Evolutionary conservation across 148 eudicot genomes (phyloP), one percentile per base, ranked within the genome.

Genomic region (Bassia scoparia): DNA sequence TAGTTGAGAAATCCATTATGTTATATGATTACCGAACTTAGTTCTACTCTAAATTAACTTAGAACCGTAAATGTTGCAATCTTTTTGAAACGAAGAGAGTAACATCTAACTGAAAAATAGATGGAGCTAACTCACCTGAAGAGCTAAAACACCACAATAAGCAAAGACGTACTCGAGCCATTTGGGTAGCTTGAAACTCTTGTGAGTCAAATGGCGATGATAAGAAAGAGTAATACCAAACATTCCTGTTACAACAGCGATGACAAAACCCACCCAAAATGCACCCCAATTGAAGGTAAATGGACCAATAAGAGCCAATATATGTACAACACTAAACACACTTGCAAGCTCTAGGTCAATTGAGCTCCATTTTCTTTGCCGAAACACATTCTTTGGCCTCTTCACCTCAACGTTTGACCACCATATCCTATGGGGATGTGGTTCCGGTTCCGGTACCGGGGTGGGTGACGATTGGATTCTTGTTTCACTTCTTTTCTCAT

Each of bases 81-180:
- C n/a, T n/a, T n/a, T n/a, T n/a, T n/a, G n/a, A n/a, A n/a, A n/a
- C n/a, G n/a, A n/a, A n/a, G n/a, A n/a, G n/a, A n/a, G n/a, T n/a
- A n/a, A n/a, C n/a, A n/a, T n/a, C n/a, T n/a, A n/a, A n/a, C 15
- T 13, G 15, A 48, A 48, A 23, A 5, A 26, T 4, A 2, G n/a
- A n/a, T n/a, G n/a, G 7, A 37, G 4, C 3, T 3, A 38, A 62
- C 46, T 26, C 38, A 78, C 70, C 76, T 67, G 67, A 27, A 73
- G 20, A 21, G 67, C 73, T 35, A 44, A 67, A 37, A 5, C 27
- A 20, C 67, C 98, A 76, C 85, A 90, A 76, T 93, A 90, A 0
- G 95, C 97, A 72, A 79, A 89, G 15, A 89, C 74, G 75, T 93
- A 93, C 77, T 93, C 98, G 21, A 90, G 91, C 98, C 97, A 90